phyloP scores from a whole-genome alignment of 2,329 filamentous ascomycete genomes.

The Monosporascus sp. region DNA sequence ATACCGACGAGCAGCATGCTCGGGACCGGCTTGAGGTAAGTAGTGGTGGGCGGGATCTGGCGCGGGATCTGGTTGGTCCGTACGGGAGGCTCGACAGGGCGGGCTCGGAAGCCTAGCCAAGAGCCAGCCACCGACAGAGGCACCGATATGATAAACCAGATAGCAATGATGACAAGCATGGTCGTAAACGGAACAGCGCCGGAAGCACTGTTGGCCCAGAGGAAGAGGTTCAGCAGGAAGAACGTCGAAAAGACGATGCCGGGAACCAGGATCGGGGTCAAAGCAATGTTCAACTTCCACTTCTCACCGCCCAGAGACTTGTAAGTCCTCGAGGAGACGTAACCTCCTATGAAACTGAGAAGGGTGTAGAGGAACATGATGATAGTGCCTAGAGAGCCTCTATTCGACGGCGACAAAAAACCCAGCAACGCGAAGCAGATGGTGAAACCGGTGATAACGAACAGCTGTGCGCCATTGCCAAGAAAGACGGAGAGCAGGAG shows the following conservation, averaged over 20 bases:
- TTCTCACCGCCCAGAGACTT: slow-evolving; percentile 87
- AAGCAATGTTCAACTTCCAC: slow-evolving; percentile 89
- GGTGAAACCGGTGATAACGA: slow-evolving; percentile 94
- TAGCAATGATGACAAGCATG: slow-evolving; percentile 87
- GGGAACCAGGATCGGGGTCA: slow-evolving; percentile 82
- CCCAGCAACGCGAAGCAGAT: slow-evolving; percentile 90
- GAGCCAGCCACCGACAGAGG: slow-evolving; percentile 85
- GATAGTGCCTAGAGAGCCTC: slow-evolving; percentile 87
- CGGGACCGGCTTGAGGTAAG: slow-evolving; percentile 80
- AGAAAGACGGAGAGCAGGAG: slow-evolving; percentile 82
- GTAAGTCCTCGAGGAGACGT: slow-evolving; percentile 84
- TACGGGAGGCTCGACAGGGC: slow-evolving; percentile 70
- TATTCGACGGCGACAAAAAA: slow-evolving; percentile 92
- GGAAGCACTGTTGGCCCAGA: slow-evolving; percentile 88
- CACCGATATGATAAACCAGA: slow-evolving; percentile 97
- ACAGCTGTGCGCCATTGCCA: slow-evolving; percentile 91
- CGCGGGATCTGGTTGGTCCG: slow-evolving; percentile 97
- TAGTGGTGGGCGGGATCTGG: slow-evolving; percentile 80
- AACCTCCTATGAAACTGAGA: slow-evolving; percentile 88
- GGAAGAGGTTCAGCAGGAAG: slow-evolving; percentile 92
- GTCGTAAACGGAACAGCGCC: slow-evolving; percentile 95
- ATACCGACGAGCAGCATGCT: slow-evolving; percentile 90
- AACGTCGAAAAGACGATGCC: slow-evolving; percentile 81
- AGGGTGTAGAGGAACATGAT: slow-evolving; percentile 91
- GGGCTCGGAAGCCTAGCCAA: slow-evolving; percentile 84